phyloP scores from a whole-genome alignment of 345 rosid species.

The Dipteronia sinensis region DNA sequence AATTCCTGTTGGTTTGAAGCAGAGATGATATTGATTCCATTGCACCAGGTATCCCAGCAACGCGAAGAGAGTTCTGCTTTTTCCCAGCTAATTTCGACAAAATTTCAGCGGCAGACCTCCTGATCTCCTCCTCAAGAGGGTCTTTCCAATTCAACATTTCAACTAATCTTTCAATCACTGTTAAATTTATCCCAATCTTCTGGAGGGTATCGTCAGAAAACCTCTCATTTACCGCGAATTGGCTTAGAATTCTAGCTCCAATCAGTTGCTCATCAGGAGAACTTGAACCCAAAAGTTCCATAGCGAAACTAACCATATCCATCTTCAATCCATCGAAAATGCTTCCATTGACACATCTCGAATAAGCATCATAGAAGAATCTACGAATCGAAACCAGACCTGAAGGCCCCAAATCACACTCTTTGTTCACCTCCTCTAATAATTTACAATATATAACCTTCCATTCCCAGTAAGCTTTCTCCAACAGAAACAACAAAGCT shows the following conservation, averaged over 20 bases:
- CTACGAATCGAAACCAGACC: conserved; percentile 67
- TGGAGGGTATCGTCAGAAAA: conserved; percentile 78
- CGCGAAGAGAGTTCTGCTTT: conserved; percentile 79
- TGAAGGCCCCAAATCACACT: conserved; percentile 66
- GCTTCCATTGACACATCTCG: conserved; percentile 76
- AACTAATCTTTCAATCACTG: conserved; percentile 68
- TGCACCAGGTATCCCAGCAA: conserved; percentile 83
- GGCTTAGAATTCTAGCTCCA: conserved; percentile 68
- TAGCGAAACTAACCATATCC: conserved; percentile 80
- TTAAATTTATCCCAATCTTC: conserved; percentile 72
- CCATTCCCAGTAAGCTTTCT: conserved; percentile 91
- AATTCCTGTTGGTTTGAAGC: conserved; percentile 55
- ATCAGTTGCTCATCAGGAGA: conserved; percentile 88
- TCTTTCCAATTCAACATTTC: conserved; percentile 97
- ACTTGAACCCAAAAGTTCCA: conserved; percentile 68
- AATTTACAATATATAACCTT: conserved; percentile 50
- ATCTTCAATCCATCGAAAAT: conserved; percentile 87
- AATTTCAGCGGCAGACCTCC: conserved; percentile 74
- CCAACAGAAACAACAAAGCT: conserved; percentile 75
- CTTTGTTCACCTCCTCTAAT: conserved; percentile 68
- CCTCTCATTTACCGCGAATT: conserved; percentile 41
- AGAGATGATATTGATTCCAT: conserved; percentile 93
- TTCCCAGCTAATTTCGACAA: conserved; percentile 70
- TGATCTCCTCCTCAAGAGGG: conserved; percentile 78
- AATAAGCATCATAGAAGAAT: conserved; percentile 89